A percentile compares a stretch with the other conserved stretches of the same genome.
These are phyloP conservation scores for Hypoxylon lenormandii DNA, from an alignment of 495 filamentous ascomycete genomes.

Conservation along the genomic window DNA sequence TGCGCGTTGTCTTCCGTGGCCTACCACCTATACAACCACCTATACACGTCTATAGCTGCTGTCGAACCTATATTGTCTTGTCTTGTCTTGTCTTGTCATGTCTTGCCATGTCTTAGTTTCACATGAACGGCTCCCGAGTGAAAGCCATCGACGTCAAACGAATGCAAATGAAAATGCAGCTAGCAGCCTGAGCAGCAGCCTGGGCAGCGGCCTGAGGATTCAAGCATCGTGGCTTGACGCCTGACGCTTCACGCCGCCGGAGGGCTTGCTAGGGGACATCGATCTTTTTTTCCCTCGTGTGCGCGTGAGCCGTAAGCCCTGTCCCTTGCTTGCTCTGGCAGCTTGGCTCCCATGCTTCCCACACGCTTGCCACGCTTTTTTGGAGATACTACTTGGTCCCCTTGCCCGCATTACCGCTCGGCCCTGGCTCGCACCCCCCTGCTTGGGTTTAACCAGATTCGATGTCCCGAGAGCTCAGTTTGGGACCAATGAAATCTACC, in stretches of 20 bases:
- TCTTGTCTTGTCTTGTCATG: too few relatives aligned
- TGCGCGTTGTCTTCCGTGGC: too few relatives aligned
- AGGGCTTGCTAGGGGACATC: neutral
- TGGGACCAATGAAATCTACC: constrained; percentile 47
- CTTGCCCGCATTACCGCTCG: constrained; percentile 46
- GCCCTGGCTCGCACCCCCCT: constrained; percentile 23
- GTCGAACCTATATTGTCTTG: too few relatives aligned
- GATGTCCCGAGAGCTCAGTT: constrained; percentile 35
- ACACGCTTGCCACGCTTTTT: constrained; percentile 31
- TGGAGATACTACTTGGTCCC: constrained; percentile 31
- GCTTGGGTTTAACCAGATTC: constrained; percentile 46
- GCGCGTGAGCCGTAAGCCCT: constrained; percentile 33
- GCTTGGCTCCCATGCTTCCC: constrained; percentile 24
- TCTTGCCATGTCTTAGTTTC: too few relatives aligned
- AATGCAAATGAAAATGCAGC: too few relatives aligned
- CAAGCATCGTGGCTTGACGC: constrained; percentile 6
- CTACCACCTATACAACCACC: too few relatives aligned
- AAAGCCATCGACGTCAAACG: too few relatives aligned
- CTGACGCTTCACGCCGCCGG: neutral
- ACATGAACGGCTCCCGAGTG: too few relatives aligned
- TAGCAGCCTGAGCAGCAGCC: too few relatives aligned
- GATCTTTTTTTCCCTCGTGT: constrained; percentile 24
- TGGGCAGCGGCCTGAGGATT: too few relatives aligned
- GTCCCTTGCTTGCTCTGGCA: constrained; percentile 43
- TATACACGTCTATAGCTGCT: too few relatives aligned